phyloP scores from a whole-genome alignment of 257 asterid genomes.

The Solanum chiquidenum region DNA sequence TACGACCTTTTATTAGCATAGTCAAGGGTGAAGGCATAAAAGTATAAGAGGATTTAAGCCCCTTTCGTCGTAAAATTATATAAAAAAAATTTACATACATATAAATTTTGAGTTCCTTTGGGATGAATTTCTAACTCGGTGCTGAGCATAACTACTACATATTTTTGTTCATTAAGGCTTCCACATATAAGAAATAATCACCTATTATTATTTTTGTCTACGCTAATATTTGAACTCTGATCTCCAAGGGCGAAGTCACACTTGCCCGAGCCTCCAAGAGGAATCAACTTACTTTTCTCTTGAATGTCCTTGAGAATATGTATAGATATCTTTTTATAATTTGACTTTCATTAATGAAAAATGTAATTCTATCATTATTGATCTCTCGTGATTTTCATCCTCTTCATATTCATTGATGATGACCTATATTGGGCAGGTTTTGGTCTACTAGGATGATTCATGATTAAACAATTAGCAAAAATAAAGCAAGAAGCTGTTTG shows the following conservation, averaged over 20 bases:
- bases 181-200: background rate
- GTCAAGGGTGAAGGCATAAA: background rate
- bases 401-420: background rate
- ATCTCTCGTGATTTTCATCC: background rate
- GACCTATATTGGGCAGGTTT: background rate
- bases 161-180: background rate
- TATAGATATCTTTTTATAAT: background rate
- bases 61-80: background rate
- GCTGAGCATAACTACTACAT: background rate
- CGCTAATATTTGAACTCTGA: background rate
- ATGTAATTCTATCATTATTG: fast-evolving
- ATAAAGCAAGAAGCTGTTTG: background rate
- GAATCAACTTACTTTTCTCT: background rate
- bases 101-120: background rate
- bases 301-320: background rate
- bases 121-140: background rate
- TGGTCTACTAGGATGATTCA: background rate
- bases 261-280: background rate
- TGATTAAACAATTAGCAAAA: background rate
- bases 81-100: background rate
- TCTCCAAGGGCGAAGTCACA: background rate
- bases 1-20: background rate
- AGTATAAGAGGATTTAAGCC: background rate
- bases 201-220: background rate
- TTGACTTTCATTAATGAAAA: background rate